Evolutionary conservation across 768 basidiomycete genomes (phyloP).

Genomic region (Suillus decipiens): DNA sequence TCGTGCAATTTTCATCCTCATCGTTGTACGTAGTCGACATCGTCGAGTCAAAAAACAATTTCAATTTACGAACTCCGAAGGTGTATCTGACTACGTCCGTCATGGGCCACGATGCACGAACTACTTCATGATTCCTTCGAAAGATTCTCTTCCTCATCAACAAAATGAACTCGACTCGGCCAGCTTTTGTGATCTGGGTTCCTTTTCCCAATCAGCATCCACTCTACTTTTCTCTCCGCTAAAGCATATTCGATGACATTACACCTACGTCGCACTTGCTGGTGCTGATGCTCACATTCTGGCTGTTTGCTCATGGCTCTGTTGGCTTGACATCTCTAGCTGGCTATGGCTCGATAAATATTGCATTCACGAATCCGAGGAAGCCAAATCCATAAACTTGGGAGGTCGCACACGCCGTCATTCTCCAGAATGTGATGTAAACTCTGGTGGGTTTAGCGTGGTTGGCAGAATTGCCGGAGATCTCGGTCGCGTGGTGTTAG

Average conservation of each 20-base stretch:
- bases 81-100: not conserved
- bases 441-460: slow-evolving; percentile 71
- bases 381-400: slow-evolving; percentile 67
- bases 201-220: slow-evolving; percentile 36
- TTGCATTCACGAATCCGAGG: slow-evolving; percentile 84
- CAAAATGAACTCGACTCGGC: slow-evolving; percentile 39
- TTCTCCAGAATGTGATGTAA: slow-evolving; percentile 86
- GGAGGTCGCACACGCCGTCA: slow-evolving; percentile 76
- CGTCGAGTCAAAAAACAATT: too few species aligned
- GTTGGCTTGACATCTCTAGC: slow-evolving; percentile 70
- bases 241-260: slow-evolving; percentile 51
- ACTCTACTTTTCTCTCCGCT: slow-evolving; percentile 54
- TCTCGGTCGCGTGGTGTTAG: slow-evolving; percentile 39
- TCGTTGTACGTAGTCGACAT: slow-evolving; percentile 40
- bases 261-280: slow-evolving; percentile 71
- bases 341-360: slow-evolving; percentile 81
- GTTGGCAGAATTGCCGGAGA: slow-evolving; percentile 49
- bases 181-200: slow-evolving; percentile 37
- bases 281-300: slow-evolving; percentile 83
- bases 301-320: slow-evolving; percentile 81
- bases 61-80: slow-evolving; percentile 27
- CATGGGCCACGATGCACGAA: slow-evolving; percentile 15
- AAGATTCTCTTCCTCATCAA: slow-evolving; percentile 1
- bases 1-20: slow-evolving; percentile 7
- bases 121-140: slow-evolving; percentile 11